phyloP scores from a whole-genome alignment of 768 basidiomycete genomes.

The Hygrocybe coccinea region DNA sequence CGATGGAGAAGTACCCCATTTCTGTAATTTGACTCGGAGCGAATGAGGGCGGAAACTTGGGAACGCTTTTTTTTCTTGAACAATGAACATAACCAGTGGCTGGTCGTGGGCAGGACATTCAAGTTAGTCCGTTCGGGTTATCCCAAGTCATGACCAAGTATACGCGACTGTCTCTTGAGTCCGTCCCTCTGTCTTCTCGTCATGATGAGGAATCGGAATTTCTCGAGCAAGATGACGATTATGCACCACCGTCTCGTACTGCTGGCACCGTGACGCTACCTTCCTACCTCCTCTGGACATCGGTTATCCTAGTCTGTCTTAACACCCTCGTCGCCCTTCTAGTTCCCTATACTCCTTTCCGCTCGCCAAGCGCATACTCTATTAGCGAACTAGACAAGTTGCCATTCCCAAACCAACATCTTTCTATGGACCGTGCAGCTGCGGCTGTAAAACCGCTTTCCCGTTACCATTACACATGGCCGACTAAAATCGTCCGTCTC shows the following conservation, averaged over 20 bases:
- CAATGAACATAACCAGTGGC: too few relatives aligned
- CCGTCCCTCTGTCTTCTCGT: conserved; percentile 1
- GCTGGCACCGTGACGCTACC: background rate
- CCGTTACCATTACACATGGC: conserved; percentile 7
- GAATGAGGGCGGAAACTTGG: too few relatives aligned
- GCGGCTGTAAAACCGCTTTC: background rate
- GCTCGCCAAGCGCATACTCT: background rate
- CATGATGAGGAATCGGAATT: background rate
- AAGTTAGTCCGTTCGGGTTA: too few relatives aligned
- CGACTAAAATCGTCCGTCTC: conserved; percentile 9
- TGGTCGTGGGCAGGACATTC: background rate
- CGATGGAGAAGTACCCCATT: too few relatives aligned
- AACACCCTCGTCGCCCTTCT: conserved; percentile 4
- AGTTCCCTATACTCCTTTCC: conserved; percentile 7
- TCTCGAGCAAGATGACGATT: background rate
- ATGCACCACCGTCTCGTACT: background rate
- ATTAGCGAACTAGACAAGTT: conserved; percentile 9
- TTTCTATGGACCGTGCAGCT: conserved; percentile 6
- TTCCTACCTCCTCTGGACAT: background rate
- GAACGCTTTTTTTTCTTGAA: too few relatives aligned
- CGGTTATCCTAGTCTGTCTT: background rate
- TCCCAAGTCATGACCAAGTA: background rate
- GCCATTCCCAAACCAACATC: conserved; percentile 6
- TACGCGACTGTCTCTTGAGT: conserved; percentile 1
- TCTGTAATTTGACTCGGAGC: too few relatives aligned